phyloP scores from a whole-genome alignment of 1,284 basidiomycete genomes.

The Ustilago trichophora region DNA sequence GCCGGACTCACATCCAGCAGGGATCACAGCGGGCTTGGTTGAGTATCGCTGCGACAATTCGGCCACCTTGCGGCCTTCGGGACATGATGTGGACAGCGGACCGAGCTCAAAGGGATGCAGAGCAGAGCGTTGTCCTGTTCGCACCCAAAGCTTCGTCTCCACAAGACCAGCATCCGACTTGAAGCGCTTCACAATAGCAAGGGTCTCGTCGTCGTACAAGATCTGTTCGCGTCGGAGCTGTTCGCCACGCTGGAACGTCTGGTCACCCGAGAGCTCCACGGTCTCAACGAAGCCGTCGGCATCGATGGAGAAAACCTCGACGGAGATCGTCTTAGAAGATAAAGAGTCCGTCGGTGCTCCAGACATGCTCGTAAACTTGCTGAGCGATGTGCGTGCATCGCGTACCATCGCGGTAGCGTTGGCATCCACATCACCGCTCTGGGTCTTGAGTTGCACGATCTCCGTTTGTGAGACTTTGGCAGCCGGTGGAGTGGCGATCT shows the following conservation, averaged over 20 bases:
- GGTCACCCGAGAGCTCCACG: constrained; percentile 31
- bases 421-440: constrained; percentile 10
- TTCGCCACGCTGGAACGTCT: constrained; percentile 40
- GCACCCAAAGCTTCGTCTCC: constrained; percentile 32
- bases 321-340: constrained; percentile 20
- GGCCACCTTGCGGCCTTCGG: constrained; percentile 44
- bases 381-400: constrained; percentile 1
- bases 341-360: not conserved
- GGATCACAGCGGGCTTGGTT: constrained; percentile 24
- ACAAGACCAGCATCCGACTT: constrained; percentile 25
- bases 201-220: constrained; percentile 49
- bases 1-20: constrained; percentile 43
- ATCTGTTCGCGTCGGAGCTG: constrained; percentile 41
- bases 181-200: constrained; percentile 37
- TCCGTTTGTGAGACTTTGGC: constrained; percentile 11
- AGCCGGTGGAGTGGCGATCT: not conserved
- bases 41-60: constrained; percentile 53
- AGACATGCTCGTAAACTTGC: constrained; percentile 2
- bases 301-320: constrained; percentile 38
- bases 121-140: constrained; percentile 29
- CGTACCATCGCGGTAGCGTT: constrained; percentile 11
- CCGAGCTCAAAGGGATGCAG: constrained; percentile 39
- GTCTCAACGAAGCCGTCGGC: constrained; percentile 40
- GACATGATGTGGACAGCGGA: constrained; percentile 32
- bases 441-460: constrained; percentile 3